Conservation (phyloP, 2,329 filamentous ascomycete genomes). For the Xylaria sp. region DNA sequence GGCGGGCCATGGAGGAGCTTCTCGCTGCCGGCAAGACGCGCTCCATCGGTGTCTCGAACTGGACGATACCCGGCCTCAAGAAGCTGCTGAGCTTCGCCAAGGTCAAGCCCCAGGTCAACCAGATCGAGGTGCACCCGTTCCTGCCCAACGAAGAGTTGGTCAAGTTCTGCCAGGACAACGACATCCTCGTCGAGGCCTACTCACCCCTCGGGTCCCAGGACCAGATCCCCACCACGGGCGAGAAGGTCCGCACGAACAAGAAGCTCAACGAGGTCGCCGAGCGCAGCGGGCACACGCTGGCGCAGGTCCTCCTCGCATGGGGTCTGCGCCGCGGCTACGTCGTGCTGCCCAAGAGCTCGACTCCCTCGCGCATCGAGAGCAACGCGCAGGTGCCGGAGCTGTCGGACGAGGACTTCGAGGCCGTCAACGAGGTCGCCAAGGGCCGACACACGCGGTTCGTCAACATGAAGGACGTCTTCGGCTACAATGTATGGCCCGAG, state of each 20-base stretch:
- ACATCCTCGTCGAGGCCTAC: slow-evolving; percentile 59
- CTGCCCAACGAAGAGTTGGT: slow-evolving; percentile 55
- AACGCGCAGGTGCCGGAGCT: slow-evolving; percentile 65
- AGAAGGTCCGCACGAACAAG: slow-evolving; percentile 66
- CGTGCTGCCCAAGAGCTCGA: slow-evolving; percentile 74
- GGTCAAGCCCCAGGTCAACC: slow-evolving; percentile 50
- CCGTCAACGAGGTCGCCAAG: slow-evolving; percentile 67
- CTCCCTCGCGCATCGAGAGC: slow-evolving; percentile 68
- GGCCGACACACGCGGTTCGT: slow-evolving; percentile 74
- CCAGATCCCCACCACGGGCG: slow-evolving; percentile 70
- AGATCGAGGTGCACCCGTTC: slow-evolving; percentile 55
- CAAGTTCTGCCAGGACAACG: slow-evolving; percentile 57
- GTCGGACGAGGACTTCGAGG: slow-evolving; percentile 62
- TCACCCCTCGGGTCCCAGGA: slow-evolving; percentile 66
- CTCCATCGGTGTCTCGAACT: slow-evolving; percentile 55
- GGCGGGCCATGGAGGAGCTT: slow-evolving; percentile 62
- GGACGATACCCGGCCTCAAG: slow-evolving; percentile 48
- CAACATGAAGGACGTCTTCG: slow-evolving; percentile 83
- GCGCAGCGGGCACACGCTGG: slow-evolving; percentile 62
- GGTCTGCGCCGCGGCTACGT: slow-evolving; percentile 69
- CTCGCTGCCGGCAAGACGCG: slow-evolving; percentile 40
- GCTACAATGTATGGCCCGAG: slow-evolving; percentile 72
- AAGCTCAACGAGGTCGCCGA: slow-evolving; percentile 63
- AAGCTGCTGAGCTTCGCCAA: slow-evolving; percentile 48
- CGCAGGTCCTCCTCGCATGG: slow-evolving; percentile 69